A percentile compares a stretch with the other conserved stretches of the same genome.
Evolutionary conservation across 78 protist genomes (phyloP).

Genomic region (Dictyostelium brefeldianum): DNA sequence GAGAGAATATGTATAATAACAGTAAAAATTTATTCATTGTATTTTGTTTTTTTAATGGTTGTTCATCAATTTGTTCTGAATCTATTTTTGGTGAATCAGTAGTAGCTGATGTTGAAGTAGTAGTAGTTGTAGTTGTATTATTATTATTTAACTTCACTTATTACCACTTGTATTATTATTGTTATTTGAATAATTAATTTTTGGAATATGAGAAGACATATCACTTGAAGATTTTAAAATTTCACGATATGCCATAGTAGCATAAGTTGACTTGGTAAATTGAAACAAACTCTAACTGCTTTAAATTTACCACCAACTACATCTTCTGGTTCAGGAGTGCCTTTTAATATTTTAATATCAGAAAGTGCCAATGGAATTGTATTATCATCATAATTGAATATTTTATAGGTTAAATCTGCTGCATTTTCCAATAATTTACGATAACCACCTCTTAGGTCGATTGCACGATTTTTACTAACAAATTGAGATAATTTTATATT

Average conservation of each 20-base stretch:
- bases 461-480: constrained; percentile 5
- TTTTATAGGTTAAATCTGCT: not conserved
- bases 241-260: constrained; percentile 94
- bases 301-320: constrained; percentile 39
- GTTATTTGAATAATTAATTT: constrained; percentile 17
- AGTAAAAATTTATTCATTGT: too few species aligned
- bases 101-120: not conserved
- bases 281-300: constrained; percentile 83
- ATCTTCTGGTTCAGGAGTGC: constrained; percentile 39
- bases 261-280: constrained; percentile 86
- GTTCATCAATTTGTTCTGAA: not conserved
- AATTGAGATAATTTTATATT: constrained; percentile 4
- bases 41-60: constrained; percentile 17
- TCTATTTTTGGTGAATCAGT: not conserved
- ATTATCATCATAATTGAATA: constrained; percentile 43
- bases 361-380: constrained; percentile 4
- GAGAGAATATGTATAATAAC: too few species aligned
- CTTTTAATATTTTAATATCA: constrained; percentile 49
- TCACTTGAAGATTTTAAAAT: constrained; percentile 67
- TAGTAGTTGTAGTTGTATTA: not conserved
- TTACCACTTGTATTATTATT: too few species aligned
- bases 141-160: too few species aligned
- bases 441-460: constrained; percentile 70
- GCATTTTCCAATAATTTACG: constrained; percentile 47
- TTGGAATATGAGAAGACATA: not conserved